A percentile compares a stretch with the other conserved stretches of the same genome.
Conservation (phyloP, 805 yeast genomes). For the Saturnispora halmiae region DNA sequence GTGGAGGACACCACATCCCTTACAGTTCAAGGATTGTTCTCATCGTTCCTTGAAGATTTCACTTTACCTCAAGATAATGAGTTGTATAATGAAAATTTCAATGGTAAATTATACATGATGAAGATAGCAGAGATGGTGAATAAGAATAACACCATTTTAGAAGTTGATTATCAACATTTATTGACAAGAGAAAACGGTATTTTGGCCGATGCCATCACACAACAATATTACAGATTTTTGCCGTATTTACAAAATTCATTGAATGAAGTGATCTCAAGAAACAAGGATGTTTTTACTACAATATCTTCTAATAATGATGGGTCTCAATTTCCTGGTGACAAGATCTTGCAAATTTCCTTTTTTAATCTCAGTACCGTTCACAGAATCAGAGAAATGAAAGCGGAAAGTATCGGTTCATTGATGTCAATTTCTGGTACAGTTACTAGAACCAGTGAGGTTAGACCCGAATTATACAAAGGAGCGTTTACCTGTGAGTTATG, state of each 20-base stretch:
- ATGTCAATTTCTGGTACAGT: constrained; percentile 89
- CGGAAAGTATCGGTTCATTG: constrained; percentile 80
- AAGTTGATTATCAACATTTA: constrained; percentile 78
- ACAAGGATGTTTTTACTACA: constrained; percentile 58
- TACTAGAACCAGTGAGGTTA: constrained; percentile 90
- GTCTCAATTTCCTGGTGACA: constrained; percentile 43
- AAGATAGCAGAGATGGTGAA: constrained; percentile 76
- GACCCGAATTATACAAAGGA: constrained; percentile 86
- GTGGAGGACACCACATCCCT: constrained; percentile 90
- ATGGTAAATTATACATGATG: constrained; percentile 58
- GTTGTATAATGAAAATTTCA: constrained; percentile 32
- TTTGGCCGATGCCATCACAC: constrained; percentile 78
- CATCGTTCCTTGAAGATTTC: constrained; percentile 67
- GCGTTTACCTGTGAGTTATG: constrained; percentile 87
- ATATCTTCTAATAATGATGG: constrained; percentile 24
- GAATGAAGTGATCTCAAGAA: constrained; percentile 57
- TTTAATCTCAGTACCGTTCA: constrained; percentile 75
- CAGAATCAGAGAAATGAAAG: constrained; percentile 81
- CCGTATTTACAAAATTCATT: constrained; percentile 78
- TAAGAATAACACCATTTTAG: constrained; percentile 67
- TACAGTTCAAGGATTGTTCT: constrained; percentile 86
- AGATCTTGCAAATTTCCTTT: constrained; percentile 83
- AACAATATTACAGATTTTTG: constrained; percentile 85
- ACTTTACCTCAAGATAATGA: constrained; percentile 30
- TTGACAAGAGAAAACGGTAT: constrained; percentile 72